Evolutionary conservation across 306 rosid genomes (phyloP).

Genomic region (Lagenaria siceraria): DNA sequence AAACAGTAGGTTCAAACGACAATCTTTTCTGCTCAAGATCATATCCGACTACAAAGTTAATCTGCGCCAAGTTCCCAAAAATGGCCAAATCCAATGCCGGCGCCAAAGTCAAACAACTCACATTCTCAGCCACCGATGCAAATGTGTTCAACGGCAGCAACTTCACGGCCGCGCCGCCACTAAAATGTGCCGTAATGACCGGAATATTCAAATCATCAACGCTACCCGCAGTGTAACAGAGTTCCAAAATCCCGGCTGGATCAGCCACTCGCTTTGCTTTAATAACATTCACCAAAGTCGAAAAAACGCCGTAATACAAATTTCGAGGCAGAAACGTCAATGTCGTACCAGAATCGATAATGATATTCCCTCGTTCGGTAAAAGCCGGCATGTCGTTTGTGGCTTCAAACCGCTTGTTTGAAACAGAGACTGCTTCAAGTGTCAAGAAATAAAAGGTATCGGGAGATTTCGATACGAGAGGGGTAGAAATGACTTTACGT

Average conservation of each 20-base stretch:
- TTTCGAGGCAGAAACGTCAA: constrained; percentile 15
- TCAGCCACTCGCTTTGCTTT: constrained; percentile 16
- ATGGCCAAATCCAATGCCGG: not conserved
- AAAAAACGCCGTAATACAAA: constrained; percentile 9
- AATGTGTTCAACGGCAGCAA: constrained; percentile 29
- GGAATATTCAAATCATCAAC: constrained; percentile 12
- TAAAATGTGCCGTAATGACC: constrained; percentile 28
- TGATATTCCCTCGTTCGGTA: constrained; percentile 17
- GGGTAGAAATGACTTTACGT: constrained; percentile 15
- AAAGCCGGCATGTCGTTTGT: not conserved
- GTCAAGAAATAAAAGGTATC: constrained; percentile 23
- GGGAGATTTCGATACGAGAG: constrained; percentile 2
- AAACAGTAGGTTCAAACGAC: constrained; percentile 30
- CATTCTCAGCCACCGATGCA: constrained; percentile 7
- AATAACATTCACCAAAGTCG: constrained; percentile 15
- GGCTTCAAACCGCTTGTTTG: not conserved
- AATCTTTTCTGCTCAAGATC: constrained; percentile 21
- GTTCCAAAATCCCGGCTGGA: constrained; percentile 16
- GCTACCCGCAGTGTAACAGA: constrained; percentile 19
- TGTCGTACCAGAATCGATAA: constrained; percentile 54
- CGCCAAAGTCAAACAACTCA: constrained; percentile 27
- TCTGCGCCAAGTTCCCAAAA: constrained; percentile 52
- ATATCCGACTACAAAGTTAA: constrained; percentile 28
- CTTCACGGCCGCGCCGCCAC: constrained; percentile 29
- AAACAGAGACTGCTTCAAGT: constrained; percentile 41